These are phyloP conservation scores for Diversispora epigaea DNA, from an alignment of 192 early-diverging fungal genomes.

Conservation along the genomic window DNA sequence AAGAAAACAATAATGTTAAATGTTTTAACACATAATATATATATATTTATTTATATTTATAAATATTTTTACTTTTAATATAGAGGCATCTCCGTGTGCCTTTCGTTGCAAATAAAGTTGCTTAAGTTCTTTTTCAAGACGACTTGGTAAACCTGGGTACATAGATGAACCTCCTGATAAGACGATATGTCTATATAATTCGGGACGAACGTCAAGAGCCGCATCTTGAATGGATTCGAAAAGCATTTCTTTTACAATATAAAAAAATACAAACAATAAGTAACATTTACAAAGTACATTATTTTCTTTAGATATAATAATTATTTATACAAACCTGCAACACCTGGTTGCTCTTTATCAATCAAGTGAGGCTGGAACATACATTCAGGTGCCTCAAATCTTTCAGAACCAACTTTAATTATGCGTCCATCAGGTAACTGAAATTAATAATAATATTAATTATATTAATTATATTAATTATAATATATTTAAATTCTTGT, in stretches of 20 bases:
- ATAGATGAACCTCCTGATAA: conserved; percentile 98
- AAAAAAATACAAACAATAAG: neutral
- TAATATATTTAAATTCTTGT: too few species aligned
- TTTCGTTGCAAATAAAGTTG: conserved; percentile 92
- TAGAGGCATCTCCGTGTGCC: conserved; percentile 75
- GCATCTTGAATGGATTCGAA: conserved; percentile 90
- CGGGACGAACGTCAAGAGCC: conserved; percentile 88
- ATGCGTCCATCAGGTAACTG: conserved; percentile 96
- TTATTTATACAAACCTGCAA: conserved; percentile 66
- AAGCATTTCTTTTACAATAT: conserved; percentile 69
- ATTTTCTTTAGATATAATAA: neutral
- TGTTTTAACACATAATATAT: neutral
- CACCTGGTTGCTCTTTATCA: conserved; percentile 89
- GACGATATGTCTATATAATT: conserved; percentile 97
- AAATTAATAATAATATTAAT: too few species aligned
- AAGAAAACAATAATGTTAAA: neutral
- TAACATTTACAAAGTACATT: neutral
- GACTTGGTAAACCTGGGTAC: conserved; percentile 96
- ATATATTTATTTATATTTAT: neutral
- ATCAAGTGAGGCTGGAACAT: conserved; percentile 98
- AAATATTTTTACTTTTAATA: conserved; percentile 68
- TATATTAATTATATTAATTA: too few species aligned
- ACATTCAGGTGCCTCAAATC: conserved; percentile 98
- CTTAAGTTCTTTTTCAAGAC: conserved; percentile 98
- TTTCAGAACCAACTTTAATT: conserved; percentile 97